phyloP scores from a whole-genome alignment of 2,329 filamentous ascomycete species.

The Hymenotorrendiella dingleyae region DNA sequence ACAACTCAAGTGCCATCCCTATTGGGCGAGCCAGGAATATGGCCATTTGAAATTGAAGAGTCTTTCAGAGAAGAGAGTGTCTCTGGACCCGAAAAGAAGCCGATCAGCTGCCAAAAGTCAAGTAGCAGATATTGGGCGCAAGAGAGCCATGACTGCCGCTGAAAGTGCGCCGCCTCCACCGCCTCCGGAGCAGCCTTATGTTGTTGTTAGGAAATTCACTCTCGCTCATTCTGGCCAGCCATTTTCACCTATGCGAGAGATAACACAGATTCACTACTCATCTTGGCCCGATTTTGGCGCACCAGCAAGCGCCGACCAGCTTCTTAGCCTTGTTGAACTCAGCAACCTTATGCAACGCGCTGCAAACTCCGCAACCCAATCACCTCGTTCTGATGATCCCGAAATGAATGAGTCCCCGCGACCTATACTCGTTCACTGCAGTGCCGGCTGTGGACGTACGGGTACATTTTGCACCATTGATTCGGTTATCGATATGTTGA shows the following conservation, averaged over 20 bases:
- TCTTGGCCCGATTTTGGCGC: conserved; percentile 98
- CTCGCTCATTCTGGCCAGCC: conserved; percentile 71
- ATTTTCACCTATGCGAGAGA: conserved; percentile 81
- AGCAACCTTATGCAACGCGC: conserved; percentile 68
- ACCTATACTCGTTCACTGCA: conserved; percentile 90
- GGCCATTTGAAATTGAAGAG: conserved; percentile 69
- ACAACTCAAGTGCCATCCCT: conserved; percentile 90
- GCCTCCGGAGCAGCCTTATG: conserved; percentile 59
- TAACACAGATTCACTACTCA: conserved; percentile 90
- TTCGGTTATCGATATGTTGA: conserved; percentile 92
- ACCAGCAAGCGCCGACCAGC: conserved; percentile 79
- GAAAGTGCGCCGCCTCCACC: conserved; percentile 33
- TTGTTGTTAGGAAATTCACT: conserved; percentile 81
- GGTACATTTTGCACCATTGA: conserved; percentile 97
- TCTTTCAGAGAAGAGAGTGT: conserved; percentile 77
- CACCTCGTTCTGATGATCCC: conserved; percentile 50
- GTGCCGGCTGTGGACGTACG: conserved; percentile 89
- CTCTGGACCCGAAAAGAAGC: conserved; percentile 56
- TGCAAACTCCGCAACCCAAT: conserved; percentile 21
- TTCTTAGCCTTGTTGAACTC: conserved; percentile 84
- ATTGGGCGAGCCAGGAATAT: conserved; percentile 78
- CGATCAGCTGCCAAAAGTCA: conserved; percentile 32
- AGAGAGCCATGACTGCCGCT: conserved; percentile 50
- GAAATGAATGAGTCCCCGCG: conserved; percentile 47
- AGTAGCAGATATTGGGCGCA: conserved; percentile 34